phyloP scores from a whole-genome alignment of 768 basidiomycete genomes.

The Boletellus ananiceps region DNA sequence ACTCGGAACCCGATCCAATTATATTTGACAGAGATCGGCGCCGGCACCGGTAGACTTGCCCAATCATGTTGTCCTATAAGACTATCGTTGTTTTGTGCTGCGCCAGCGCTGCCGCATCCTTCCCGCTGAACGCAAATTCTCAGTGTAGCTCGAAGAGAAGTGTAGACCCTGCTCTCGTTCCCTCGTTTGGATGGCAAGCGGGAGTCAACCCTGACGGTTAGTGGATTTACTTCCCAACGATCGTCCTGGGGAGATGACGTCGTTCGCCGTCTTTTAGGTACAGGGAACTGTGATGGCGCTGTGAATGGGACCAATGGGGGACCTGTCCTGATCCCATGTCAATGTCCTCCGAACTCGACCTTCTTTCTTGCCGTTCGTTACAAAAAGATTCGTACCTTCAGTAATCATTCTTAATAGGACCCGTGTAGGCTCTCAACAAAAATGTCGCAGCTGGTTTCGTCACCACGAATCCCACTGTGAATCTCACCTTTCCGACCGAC shows the following conservation, averaged over 20 bases:
- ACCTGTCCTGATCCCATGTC: conserved; percentile 58
- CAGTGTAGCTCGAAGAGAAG: conserved; percentile 33
- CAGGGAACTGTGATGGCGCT: conserved; percentile 67
- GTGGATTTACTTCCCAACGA: conserved; percentile 12
- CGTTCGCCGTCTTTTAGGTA: conserved; percentile 30
- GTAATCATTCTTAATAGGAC: background rate
- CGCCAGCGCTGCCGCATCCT: conserved; percentile 3
- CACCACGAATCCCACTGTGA: conserved; percentile 59
- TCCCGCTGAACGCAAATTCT: conserved; percentile 14
- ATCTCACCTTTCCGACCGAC: conserved; percentile 60
- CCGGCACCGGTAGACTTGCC: background rate
- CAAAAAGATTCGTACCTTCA: background rate
- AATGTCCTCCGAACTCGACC: conserved; percentile 55
- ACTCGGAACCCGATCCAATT: background rate
- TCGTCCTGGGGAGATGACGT: background rate
- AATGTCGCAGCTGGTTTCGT: conserved; percentile 61
- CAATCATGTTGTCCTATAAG: conserved; percentile 14
- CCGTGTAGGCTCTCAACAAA: conserved; percentile 38
- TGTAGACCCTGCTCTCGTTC: conserved; percentile 52
- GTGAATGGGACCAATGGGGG: conserved; percentile 52
- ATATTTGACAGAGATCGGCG: background rate
- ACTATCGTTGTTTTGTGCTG: conserved; percentile 10
- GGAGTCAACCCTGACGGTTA: conserved; percentile 60
- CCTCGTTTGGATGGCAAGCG: conserved; percentile 52
- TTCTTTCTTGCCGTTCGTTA: conserved; percentile 46